A percentile compares a stretch with the other conserved stretches of the same genome.
These are phyloP conservation scores for Daldinia loculata DNA, from an alignment of 495 filamentous ascomycete species.

Conservation along the genomic window DNA sequence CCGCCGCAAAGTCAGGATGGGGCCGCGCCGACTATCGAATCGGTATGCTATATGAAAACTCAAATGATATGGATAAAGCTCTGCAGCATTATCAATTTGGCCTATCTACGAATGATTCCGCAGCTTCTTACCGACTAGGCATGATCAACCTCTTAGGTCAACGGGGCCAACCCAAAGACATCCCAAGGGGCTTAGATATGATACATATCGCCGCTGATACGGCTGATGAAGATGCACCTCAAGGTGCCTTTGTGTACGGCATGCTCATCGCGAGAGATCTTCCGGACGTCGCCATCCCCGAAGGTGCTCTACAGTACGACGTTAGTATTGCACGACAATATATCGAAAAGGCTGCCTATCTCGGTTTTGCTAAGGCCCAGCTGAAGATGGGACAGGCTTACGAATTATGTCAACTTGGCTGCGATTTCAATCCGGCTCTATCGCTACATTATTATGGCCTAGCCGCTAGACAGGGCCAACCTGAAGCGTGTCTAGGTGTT, in stretches of 20 bases:
- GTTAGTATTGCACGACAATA: constrained; percentile 78
- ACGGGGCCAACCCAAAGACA: constrained; percentile 86
- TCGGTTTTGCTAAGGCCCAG: constrained; percentile 96
- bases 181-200: constrained; percentile 76
- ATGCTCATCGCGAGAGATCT: constrained; percentile 93
- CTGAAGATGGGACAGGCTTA: constrained; percentile 97
- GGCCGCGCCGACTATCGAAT: constrained; percentile 96
- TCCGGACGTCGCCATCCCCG: constrained; percentile 83
- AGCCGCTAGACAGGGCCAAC: constrained; percentile 84
- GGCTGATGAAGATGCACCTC: constrained; percentile 96
- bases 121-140: constrained; percentile 91
- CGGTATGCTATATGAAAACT: constrained; percentile 96
- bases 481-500: constrained; percentile 94
- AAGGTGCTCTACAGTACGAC: constrained; percentile 74
- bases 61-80: constrained; percentile 89
- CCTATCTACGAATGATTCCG: constrained; percentile 80
- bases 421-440: constrained; percentile 91
- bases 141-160: constrained; percentile 98
- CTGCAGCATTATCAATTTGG: constrained; percentile 88
- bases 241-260: constrained; percentile 95
- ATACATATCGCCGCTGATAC: constrained; percentile 84
- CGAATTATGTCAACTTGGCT: constrained; percentile 90
- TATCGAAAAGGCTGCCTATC: constrained; percentile 95
- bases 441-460: constrained; percentile 96
- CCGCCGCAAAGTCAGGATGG: constrained; percentile 89